Percentiles rank a stretch among this genome's conserved stretches.
Evolutionary conservation across 2,329 filamentous ascomycete genomes (phyloP).

Genomic region (Orbilia blumenaviensis): DNA sequence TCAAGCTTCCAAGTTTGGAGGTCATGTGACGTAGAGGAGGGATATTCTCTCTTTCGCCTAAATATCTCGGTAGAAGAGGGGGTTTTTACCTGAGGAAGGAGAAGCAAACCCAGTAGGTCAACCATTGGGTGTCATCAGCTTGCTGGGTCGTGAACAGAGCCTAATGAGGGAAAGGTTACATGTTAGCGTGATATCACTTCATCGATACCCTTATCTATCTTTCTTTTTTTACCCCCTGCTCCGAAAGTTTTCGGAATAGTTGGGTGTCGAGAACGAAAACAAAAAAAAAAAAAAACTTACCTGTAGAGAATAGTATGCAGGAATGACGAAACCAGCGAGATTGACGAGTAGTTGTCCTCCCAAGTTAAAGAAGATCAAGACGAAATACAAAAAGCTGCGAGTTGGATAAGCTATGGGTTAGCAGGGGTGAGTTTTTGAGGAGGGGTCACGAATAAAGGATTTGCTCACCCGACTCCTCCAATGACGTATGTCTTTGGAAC

Average conservation of each 20-base stretch:
- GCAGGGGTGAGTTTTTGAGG: slow-evolving; percentile 21
- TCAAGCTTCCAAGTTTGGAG: slow-evolving; percentile 23
- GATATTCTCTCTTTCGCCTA: slow-evolving; percentile 37
- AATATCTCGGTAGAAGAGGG: slow-evolving; percentile 28
- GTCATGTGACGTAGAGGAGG: slow-evolving; percentile 40
- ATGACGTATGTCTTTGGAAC: slow-evolving; percentile 86
- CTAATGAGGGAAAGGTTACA: slow-evolving; percentile 57
- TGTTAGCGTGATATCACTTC: slow-evolving; percentile 24
- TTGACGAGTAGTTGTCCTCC: slow-evolving; percentile 88
- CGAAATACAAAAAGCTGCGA: slow-evolving; percentile 76
- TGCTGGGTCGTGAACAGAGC: slow-evolving; percentile 78
- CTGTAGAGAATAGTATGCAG: slow-evolving; percentile 81
- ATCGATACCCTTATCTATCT: background rate
- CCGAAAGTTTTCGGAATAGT: slow-evolving; percentile 12
- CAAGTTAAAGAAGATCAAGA: slow-evolving; percentile 92
- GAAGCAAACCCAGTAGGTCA: slow-evolving; percentile 86
- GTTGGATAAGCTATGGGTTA: slow-evolving; percentile 9
- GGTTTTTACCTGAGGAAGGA: slow-evolving; percentile 69
- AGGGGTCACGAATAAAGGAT: slow-evolving; percentile 6
- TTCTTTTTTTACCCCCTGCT: too few relatives aligned
- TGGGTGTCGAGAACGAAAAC: background rate
- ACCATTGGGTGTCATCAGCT: slow-evolving; percentile 79
- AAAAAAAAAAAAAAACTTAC: slow-evolving; percentile 12
- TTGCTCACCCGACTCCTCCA: slow-evolving; percentile 70
- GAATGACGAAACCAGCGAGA: slow-evolving; percentile 81